These are phyloP conservation scores for Aaosphaeria pasadenensis DNA, from an alignment of 2,329 filamentous ascomycete species.

Conservation along the genomic window DNA sequence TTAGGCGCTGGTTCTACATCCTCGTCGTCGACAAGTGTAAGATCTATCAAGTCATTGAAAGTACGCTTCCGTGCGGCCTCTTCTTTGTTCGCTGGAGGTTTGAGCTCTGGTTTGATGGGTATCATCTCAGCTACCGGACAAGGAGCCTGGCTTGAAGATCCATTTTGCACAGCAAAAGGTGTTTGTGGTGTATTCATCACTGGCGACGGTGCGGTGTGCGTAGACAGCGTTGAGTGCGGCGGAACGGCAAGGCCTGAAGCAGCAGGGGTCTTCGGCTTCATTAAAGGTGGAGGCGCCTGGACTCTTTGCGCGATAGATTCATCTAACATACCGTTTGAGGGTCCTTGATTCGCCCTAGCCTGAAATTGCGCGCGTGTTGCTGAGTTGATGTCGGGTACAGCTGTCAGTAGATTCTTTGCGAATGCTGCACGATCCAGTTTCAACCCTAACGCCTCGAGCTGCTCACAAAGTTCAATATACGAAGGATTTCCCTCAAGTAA, in stretches of 20 bases:
- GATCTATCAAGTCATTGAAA: conserved; percentile 54
- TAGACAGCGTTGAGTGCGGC: not conserved
- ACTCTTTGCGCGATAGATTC: not conserved
- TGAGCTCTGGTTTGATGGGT: conserved; percentile 22
- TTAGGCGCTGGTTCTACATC: conserved; percentile 37
- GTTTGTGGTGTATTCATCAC: not conserved
- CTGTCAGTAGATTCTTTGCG: conserved; percentile 49
- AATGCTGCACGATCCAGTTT: conserved; percentile 52
- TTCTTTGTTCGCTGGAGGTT: conserved; percentile 48
- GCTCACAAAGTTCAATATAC: conserved; percentile 55
- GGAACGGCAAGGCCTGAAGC: not conserved
- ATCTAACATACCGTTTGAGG: not conserved
- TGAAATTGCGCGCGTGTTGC: conserved; percentile 5
- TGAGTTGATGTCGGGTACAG: conserved; percentile 43
- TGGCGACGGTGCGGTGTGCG: conserved; percentile 8
- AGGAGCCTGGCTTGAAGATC: conserved; percentile 1
- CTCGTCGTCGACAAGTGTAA: conserved; percentile 47
- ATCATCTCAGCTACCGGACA: conserved; percentile 31
- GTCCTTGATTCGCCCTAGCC: conserved; percentile 4
- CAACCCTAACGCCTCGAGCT: conserved; percentile 49
- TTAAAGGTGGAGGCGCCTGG: not conserved
- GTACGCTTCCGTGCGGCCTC: conserved; percentile 55
- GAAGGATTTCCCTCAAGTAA: conserved; percentile 54
- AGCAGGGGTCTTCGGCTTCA: not conserved
- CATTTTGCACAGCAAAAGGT: not conserved